phyloP scores from a whole-genome alignment of 2,329 filamentous ascomycete genomes.

The Claviceps purpurea region DNA sequence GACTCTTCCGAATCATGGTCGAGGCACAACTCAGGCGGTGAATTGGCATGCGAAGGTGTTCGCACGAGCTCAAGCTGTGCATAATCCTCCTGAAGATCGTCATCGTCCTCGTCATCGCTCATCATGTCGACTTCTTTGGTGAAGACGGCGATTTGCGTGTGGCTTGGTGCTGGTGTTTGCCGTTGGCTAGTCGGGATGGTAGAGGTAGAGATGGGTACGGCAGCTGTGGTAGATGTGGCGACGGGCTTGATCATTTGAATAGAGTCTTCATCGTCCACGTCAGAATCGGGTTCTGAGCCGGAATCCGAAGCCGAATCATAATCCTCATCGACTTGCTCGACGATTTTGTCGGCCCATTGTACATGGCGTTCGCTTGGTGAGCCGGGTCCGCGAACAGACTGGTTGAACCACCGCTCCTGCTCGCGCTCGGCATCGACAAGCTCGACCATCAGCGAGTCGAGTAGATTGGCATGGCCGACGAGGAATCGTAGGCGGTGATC shows the following conservation, averaged over 20 bases:
- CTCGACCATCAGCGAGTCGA: slow-evolving; percentile 85
- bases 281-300: slow-evolving; percentile 32
- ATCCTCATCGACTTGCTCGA: slow-evolving; percentile 61
- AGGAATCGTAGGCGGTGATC: slow-evolving; percentile 93
- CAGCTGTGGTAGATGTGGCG: slow-evolving; percentile 15
- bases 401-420: slow-evolving; percentile 97
- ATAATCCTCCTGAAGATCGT: slow-evolving; percentile 51
- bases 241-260: slow-evolving; percentile 10
- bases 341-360: slow-evolving; percentile 73
- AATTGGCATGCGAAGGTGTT: slow-evolving; percentile 50
- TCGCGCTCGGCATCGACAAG: slow-evolving; percentile 89
- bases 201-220: neutral
- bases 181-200: too few relatives aligned
- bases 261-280: slow-evolving; percentile 28
- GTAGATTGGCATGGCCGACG: slow-evolving; percentile 95
- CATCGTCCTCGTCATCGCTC: slow-evolving; percentile 28
- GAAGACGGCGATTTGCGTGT: slow-evolving; percentile 12
- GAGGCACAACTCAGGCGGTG: slow-evolving; percentile 53
- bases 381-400: slow-evolving; percentile 68
- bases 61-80: slow-evolving; percentile 53
- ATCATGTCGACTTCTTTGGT: slow-evolving; percentile 25
- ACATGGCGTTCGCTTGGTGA: slow-evolving; percentile 55
- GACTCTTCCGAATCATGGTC: slow-evolving; percentile 53
- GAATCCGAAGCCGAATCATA: slow-evolving; percentile 41
- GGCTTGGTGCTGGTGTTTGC: too few relatives aligned